Evolutionary conservation across 331 rosid genomes (phyloP).

Genomic region (Phaseolus coccineus): DNA sequence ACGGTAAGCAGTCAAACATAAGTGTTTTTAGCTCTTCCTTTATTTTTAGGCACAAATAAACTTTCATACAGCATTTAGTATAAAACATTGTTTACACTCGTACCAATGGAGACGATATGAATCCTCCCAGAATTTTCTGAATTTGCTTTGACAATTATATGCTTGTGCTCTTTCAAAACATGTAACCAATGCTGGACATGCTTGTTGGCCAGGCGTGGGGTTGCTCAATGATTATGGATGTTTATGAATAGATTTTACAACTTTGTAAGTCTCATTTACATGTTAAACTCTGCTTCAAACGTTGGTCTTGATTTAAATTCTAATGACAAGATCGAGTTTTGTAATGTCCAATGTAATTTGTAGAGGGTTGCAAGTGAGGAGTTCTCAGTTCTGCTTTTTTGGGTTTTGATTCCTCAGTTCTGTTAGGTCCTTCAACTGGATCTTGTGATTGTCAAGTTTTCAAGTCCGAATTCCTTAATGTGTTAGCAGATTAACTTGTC

Average conservation of each 20-base stretch:
- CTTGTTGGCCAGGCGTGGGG: not conserved
- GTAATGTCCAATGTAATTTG: not conserved
- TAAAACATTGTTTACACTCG: constrained; percentile 10
- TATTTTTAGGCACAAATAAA: constrained; percentile 23
- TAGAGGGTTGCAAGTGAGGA: constrained; percentile 11
- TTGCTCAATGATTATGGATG: constrained; percentile 8
- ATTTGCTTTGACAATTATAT: constrained; percentile 11
- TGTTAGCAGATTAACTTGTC: not conserved
- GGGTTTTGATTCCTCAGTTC: not conserved
- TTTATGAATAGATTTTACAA: constrained; percentile 28
- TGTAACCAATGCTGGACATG: constrained; percentile 14
- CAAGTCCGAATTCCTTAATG: not conserved
- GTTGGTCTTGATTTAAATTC: constrained; percentile 17
- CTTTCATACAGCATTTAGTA: constrained; percentile 25
- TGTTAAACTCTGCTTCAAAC: constrained; percentile 7
- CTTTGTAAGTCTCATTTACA: constrained; percentile 35
- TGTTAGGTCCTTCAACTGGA: not conserved
- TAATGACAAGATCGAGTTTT: constrained; percentile 7
- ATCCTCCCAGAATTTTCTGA: not conserved
- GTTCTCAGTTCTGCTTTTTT: not conserved
- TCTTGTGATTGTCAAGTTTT: not conserved
- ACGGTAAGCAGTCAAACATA: constrained; percentile 53
- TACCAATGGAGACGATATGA: not conserved
- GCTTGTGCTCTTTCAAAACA: constrained; percentile 6
- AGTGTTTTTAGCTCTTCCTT: constrained; percentile 17